Base-by-base conservation (phyloP, 495 filamentous ascomycete genomes). In the Penicillium soppii region DNA sequence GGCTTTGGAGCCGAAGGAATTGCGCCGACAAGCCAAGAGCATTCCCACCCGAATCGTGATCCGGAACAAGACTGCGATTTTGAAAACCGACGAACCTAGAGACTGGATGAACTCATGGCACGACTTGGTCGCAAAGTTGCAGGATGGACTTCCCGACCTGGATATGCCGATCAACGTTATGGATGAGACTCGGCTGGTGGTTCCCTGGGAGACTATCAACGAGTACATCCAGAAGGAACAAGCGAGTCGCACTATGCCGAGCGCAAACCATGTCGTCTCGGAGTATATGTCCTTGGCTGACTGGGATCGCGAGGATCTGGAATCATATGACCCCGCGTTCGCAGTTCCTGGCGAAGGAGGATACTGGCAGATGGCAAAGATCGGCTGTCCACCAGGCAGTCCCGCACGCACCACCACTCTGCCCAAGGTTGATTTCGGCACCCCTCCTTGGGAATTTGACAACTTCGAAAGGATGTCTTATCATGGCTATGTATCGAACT, bases 131-230 rank as follows among this genome's bases (percentile, higher is more conserved):
- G 50, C 76, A 30, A 77, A 72, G 0, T 71, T 88, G 33, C 66
- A 79, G 32, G 71, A 82, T 43, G 54, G 81, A 41, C 67, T 89
- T 35, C 86, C 86, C 12, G 83, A 89, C 61, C 79, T 89, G 74
- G 83, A 87, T 47, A 70, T 88, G 35, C 76, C 84, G 1, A 68
- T 87, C 53, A 89, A 89, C 56, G 70, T 75, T 2, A 80, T 85
- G 71, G 86, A 89, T 54, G 83, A 88, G 56, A 83, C 86, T 16
- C 67, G 86, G 29, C 57, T 88, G 4, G 73, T 87, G 0, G 80
- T 82, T 1, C 81, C 82, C n/a, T 88, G 84, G 84, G 85, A 89
- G 54, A 70, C 76, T 5, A 76, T 88, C 35, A 70, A 81, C 36
- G 63, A 58, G 5, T 74, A 79, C 26, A 70, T 88, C 61, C 64